Evolutionary conservation across 495 filamentous ascomycete genomes (phyloP), one percentile per base, ranked within the genome.

Genomic region (Neurospora tetrasperma): DNA sequence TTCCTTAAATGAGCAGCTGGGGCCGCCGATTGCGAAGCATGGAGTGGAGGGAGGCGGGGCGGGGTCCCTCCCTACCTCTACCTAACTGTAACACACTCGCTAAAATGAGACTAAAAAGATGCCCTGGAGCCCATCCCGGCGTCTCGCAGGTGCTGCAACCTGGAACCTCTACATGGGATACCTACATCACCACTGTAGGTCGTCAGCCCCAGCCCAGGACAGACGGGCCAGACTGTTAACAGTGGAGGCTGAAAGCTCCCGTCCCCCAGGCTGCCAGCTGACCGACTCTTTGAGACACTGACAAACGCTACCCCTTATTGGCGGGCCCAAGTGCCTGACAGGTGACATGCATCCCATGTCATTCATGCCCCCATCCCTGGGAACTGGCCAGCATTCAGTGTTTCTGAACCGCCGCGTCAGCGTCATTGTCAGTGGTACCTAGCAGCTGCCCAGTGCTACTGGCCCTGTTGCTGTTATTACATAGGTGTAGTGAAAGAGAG

Each of bases 391-490:
- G 72, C 70, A 41, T 20, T 70, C 0, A 1, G 68, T 42, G 66
- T 46, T 31, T 71, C 42, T 35, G 31, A 27, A 8, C 23, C 66
- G 23, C 39, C 71, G 66, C 75, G 75, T 68, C 73, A 76, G 70
- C 48, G 41, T 73, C 74, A 69, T 35, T 48, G 35, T 42, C 18
- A 73, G 69, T 59, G 71, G 62, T n/a, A n/a, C n/a, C n/a, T n/a
- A 54, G 62, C 35, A 38, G 5, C 4, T 16, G n/a, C 38, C 18
- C 27, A 31, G 14, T 62, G 54, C 54, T 66, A 66, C 27, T 66
- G 20, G 11, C 48, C 43, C 48, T 59, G 48, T 59, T 59, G 27
- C 54, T 35, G 54, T 66, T 66, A 39, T 39, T 39, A 39, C 39
- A 5, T 39, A 23, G 23, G 23, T 23, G 23, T 23, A 66, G 54